A percentile compares a stretch with the other conserved stretches of the same genome.
Conservation (phyloP, 192 early-diverging fungal species). For the Umbelopsis sp. region DNA sequence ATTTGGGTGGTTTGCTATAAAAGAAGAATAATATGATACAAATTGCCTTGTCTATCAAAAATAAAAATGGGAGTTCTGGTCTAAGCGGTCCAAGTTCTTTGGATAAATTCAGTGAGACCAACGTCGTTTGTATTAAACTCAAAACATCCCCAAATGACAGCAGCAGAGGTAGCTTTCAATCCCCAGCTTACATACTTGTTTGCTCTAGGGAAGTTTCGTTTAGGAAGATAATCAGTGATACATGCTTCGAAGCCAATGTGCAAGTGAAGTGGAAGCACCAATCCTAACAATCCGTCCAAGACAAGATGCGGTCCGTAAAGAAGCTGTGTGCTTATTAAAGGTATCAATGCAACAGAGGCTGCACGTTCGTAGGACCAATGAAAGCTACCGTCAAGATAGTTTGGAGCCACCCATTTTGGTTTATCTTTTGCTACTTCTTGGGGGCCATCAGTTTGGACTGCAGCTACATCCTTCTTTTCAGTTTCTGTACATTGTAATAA, state of each 20-base stretch:
- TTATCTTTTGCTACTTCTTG: background rate
- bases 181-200: conserved; percentile 67
- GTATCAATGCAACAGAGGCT: conserved; percentile 71
- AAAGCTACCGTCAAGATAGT: conserved; percentile 80
- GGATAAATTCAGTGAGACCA: conserved; percentile 87
- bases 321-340: conserved; percentile 74
- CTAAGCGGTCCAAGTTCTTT: conserved; percentile 85
- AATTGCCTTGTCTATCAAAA: background rate
- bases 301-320: conserved; percentile 81
- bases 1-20: background rate
- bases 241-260: conserved; percentile 67
- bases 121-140: conserved; percentile 96
- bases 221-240: conserved; percentile 82
- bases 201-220: conserved; percentile 61
- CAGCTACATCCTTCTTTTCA: background rate
- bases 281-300: conserved; percentile 87
- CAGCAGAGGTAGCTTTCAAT: conserved; percentile 68
- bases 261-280: conserved; percentile 86
- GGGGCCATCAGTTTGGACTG: background rate
- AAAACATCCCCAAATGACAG: conserved; percentile 84
- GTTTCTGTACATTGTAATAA: no score
- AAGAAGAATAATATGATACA: conserved; percentile 10
- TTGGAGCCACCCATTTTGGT: conserved; percentile 26
- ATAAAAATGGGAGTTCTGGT: background rate
- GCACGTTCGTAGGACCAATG: conserved; percentile 97